Percentiles rank a stretch among this genome's conserved stretches.
phyloP scores from a whole-genome alignment of 441 rosid genomes.

The Hypseocharis bilobata region DNA sequence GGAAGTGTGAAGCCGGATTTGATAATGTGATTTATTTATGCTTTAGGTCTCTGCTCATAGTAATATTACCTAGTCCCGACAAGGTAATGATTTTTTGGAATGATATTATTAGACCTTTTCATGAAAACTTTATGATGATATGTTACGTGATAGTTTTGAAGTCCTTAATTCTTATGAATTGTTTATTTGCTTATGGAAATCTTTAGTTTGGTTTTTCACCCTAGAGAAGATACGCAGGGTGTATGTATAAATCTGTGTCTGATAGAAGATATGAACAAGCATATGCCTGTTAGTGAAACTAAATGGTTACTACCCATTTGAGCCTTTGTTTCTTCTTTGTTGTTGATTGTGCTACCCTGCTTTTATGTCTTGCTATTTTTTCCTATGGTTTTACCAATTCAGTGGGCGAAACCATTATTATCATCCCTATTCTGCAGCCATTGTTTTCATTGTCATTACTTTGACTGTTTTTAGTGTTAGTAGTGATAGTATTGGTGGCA shows the following conservation, averaged over 20 bases:
- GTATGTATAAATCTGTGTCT: background rate
- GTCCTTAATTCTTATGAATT: background rate
- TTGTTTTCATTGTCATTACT: background rate
- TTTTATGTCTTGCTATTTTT: background rate
- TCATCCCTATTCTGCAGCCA: background rate
- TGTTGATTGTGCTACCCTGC: background rate
- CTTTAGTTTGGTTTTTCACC: background rate
- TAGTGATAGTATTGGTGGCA: too few species aligned
- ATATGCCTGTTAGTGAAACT: background rate
- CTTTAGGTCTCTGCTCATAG: conserved; percentile 15
- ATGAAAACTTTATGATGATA: background rate
- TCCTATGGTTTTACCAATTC: background rate
- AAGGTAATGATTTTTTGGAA: conserved; percentile 13
- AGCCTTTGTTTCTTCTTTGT: background rate
- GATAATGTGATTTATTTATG: conserved; percentile 14
- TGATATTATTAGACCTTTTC: conserved; percentile 3
- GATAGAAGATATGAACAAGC: background rate
- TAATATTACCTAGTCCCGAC: conserved; percentile 11
- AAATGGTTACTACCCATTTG: background rate
- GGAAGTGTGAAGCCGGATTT: conserved; percentile 6
- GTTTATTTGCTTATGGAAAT: background rate
- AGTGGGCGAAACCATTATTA: background rate
- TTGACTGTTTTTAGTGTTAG: too few species aligned
- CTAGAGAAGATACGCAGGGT: conserved; percentile 1
- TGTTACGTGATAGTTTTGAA: background rate